phyloP scores from a whole-genome alignment of 768 basidiomycete genomes.

The Mycena rosella region DNA sequence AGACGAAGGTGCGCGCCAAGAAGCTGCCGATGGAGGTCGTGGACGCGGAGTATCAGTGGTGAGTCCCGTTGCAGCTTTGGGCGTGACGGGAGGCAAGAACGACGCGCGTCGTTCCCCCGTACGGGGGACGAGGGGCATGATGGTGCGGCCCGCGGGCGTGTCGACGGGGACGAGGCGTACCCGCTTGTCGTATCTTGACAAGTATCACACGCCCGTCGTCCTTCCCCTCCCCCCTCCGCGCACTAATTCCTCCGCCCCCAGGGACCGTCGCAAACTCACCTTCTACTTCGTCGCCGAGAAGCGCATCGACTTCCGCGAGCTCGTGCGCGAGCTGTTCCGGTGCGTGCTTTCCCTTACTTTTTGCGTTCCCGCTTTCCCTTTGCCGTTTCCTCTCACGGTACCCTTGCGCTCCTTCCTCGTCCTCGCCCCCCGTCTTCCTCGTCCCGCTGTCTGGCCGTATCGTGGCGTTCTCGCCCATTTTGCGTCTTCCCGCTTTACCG shows the following conservation, averaged over 20 bases:
- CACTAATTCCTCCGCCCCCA: constrained; percentile 42
- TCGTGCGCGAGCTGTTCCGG: constrained; percentile 95
- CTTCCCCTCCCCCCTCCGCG: neutral
- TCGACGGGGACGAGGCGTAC: too few relatives aligned
- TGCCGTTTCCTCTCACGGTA: neutral
- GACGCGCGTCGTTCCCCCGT: too few relatives aligned
- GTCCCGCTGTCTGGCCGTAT: too few relatives aligned
- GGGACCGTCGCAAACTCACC: constrained; percentile 98
- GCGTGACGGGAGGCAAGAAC: too few relatives aligned
- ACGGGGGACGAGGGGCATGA: too few relatives aligned
- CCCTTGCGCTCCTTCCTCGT: too few relatives aligned
- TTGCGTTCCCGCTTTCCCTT: neutral
- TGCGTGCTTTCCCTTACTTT: constrained; percentile 47
- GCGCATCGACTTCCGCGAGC: constrained; percentile 95
- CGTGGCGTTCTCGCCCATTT: too few relatives aligned
- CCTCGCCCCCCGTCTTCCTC: too few relatives aligned
- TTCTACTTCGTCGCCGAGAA: constrained; percentile 98
- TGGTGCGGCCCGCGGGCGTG: too few relatives aligned
- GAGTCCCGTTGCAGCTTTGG: too few relatives aligned
- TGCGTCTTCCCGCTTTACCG: too few relatives aligned
- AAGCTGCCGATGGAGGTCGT: constrained; percentile 99
- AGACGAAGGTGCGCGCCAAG: constrained; percentile 92
- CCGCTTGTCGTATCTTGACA: too few relatives aligned
- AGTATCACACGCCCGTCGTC: neutral
- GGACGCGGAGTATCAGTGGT: constrained; percentile 99